These are phyloP conservation scores for Geum urbanum DNA, from an alignment of 306 rosid genomes.

Conservation along the genomic window DNA sequence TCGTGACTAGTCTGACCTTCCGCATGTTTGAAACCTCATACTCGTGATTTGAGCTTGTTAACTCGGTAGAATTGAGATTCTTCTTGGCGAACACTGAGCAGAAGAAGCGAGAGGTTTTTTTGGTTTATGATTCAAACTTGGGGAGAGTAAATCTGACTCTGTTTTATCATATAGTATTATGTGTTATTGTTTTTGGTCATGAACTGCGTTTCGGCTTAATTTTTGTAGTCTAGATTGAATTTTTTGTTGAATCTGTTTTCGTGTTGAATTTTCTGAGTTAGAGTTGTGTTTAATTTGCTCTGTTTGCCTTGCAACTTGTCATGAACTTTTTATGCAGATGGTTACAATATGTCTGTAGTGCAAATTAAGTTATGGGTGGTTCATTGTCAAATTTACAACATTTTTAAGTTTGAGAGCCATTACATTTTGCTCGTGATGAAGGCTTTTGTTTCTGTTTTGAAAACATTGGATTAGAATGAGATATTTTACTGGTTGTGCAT, in stretches of 20 bases:
- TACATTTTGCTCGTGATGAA: not conserved
- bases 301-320: not conserved
- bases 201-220: not conserved
- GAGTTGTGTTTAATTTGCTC: not conserved
- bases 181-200: no score
- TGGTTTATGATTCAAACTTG: no score
- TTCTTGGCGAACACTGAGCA: not conserved
- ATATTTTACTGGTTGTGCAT: not conserved
- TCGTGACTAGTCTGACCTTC: not conserved
- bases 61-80: not conserved
- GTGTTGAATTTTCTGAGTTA: not conserved
- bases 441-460: not conserved
- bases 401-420: not conserved
- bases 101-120: not conserved
- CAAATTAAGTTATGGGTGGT: not conserved
- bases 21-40: not conserved
- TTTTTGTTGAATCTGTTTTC: not conserved
- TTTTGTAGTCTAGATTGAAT: not conserved
- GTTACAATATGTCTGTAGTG: not conserved
- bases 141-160: no score
- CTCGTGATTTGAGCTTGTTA: not conserved
- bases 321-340: not conserved
- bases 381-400: no score
- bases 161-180: not conserved
- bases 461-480: not conserved